Conservation (phyloP, 441 rosid species). For the Populus hybrid region DNA sequence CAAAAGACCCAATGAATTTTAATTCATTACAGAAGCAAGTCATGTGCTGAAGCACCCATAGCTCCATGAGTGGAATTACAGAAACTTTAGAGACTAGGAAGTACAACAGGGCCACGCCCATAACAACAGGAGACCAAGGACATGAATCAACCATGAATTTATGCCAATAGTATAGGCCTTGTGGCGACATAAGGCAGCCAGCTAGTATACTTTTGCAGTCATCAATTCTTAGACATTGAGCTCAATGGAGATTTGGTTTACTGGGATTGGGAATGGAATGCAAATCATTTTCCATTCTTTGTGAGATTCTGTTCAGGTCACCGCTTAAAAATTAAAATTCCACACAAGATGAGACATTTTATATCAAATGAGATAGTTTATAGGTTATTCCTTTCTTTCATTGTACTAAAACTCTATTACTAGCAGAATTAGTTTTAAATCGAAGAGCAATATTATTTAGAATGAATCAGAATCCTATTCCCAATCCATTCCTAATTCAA, state of each 20-base stretch:
- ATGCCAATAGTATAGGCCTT: background rate
- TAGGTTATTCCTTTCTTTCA: background rate
- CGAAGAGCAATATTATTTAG: too few relatives aligned
- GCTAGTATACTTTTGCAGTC: background rate
- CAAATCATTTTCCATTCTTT: background rate
- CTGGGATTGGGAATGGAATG: background rate
- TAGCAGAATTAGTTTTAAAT: background rate
- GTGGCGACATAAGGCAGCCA: background rate
- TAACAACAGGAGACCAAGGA: too few relatives aligned
- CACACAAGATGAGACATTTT: background rate
- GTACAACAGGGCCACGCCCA: background rate
- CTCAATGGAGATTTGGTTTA: background rate
- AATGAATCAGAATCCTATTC: background rate
- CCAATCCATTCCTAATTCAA: background rate
- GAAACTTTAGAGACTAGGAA: background rate
- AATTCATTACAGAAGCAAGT: background rate
- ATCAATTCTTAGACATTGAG: background rate
- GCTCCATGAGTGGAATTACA: too few relatives aligned
- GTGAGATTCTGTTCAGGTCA: background rate
- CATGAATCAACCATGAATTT: background rate
- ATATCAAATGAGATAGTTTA: background rate
- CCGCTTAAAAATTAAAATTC: background rate
- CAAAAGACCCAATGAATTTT: background rate
- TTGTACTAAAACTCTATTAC: background rate
- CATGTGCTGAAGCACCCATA: too few relatives aligned